Conservation (phyloP, 2,329 filamentous ascomycete species). For the Xylaria sp. region DNA sequence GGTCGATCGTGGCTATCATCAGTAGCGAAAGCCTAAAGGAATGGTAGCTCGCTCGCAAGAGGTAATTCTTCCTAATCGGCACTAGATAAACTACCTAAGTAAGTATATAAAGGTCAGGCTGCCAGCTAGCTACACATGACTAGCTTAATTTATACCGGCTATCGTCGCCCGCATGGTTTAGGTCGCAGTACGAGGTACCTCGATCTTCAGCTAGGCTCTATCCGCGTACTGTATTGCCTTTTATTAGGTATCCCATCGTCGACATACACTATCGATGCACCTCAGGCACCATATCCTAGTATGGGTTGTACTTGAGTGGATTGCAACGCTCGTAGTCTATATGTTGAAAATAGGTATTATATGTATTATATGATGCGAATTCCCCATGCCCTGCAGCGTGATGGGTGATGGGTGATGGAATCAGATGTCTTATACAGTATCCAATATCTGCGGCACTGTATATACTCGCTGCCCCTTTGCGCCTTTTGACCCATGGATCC, state of each 20-base stretch:
- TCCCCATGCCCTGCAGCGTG: constrained; percentile 13
- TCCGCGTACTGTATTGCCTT: constrained; percentile 1
- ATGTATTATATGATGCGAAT: constrained; percentile 10
- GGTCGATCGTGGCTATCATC: constrained; percentile 19
- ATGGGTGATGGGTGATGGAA: constrained; percentile 6
- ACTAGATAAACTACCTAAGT: constrained; percentile 20
- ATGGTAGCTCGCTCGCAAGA: constrained; percentile 12
- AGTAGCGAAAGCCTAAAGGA: constrained; percentile 4
- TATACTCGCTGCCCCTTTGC: constrained; percentile 9
- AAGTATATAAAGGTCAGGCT: constrained; percentile 2
- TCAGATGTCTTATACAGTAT: constrained; percentile 15
- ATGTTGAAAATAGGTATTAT: constrained; percentile 17
- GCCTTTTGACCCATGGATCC: constrained; percentile 19
- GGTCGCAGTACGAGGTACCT: constrained; percentile 1
- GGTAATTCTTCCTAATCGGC: constrained; percentile 23
- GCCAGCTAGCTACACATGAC: constrained; percentile 22
- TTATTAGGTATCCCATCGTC: no score
- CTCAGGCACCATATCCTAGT: constrained; percentile 6
- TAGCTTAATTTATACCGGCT: constrained; percentile 36
- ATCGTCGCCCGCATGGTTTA: constrained; percentile 27
- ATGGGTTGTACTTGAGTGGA: constrained; percentile 1
- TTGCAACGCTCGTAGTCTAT: constrained; percentile 1
- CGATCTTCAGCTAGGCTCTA: constrained; percentile 22
- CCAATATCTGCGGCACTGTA: neutral
- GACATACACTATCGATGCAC: constrained; percentile 20